phyloP scores from a whole-genome alignment of 164 flowering plant genomes.

The Umbellularia californica region DNA sequence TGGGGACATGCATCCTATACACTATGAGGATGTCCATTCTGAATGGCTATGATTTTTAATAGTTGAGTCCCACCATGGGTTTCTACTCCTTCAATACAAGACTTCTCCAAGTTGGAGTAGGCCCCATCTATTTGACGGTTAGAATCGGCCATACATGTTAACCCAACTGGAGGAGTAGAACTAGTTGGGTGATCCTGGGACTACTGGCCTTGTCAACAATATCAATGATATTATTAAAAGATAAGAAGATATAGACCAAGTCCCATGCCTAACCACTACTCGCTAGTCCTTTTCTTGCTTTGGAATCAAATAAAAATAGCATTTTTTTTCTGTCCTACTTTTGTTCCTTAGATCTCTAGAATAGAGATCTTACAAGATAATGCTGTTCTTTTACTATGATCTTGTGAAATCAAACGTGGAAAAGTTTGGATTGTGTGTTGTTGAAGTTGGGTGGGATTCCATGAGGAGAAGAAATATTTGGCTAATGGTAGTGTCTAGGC shows the following conservation, averaged over 20 bases:
- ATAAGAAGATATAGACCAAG: constrained; percentile 1
- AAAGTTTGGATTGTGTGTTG: neutral
- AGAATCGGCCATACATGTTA: neutral
- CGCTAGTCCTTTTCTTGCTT: constrained; percentile 2
- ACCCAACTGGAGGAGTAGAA: neutral
- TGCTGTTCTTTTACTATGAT: neutral
- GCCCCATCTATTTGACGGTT: neutral
- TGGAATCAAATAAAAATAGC: constrained; percentile 5
- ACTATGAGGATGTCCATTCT: no score
- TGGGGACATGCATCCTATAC: neutral
- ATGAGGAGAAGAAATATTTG: neutral
- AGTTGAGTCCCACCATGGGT: neutral
- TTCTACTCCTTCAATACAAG: neutral
- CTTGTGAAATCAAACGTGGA: neutral
- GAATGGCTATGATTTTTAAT: no score
- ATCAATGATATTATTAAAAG: neutral
- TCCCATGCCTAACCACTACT: neutral
- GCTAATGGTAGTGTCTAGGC: neutral
- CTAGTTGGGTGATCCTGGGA: neutral
- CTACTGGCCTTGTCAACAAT: neutral
- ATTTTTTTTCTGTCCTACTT: constrained; percentile 2
- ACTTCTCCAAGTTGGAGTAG: neutral
- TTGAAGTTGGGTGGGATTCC: constrained; percentile 6
- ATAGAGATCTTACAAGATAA: neutral
- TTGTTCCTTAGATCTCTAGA: neutral